phyloP scores from a whole-genome alignment of 2,329 filamentous ascomycete genomes.

The Xylariales sp. region DNA sequence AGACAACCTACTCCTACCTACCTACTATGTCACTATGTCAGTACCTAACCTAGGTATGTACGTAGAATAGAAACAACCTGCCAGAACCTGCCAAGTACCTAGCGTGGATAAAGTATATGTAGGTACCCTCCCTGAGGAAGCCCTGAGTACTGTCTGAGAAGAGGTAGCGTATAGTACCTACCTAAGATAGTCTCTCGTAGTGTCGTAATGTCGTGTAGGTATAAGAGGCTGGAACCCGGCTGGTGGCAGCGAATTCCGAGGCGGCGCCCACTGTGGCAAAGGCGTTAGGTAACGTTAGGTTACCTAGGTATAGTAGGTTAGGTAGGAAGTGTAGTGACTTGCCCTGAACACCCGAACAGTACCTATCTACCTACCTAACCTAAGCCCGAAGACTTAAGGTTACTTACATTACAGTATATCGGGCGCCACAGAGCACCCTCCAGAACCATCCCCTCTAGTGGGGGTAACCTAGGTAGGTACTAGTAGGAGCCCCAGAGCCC shows the following conservation, averaged over 20 bases:
- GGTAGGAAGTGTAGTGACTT: not conserved
- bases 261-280: slow-evolving; percentile 24
- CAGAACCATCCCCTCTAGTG: too few relatives aligned
- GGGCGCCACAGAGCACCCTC: slow-evolving; percentile 19
- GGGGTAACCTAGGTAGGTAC: not conserved
- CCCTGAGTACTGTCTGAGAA: too few relatives aligned
- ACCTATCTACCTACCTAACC: too few relatives aligned
- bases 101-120: too few relatives aligned
- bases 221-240: slow-evolving; percentile 3
- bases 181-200: too few relatives aligned
- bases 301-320: too few relatives aligned
- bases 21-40: not conserved
- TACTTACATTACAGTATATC: slow-evolving; percentile 5
- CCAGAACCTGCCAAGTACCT: too few relatives aligned
- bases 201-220: too few relatives aligned
- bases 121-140: too few relatives aligned
- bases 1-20: slow-evolving; percentile 3
- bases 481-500: not conserved
- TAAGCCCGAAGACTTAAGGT: not conserved
- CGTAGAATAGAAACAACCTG: too few relatives aligned
- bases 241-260: slow-evolving; percentile 15
- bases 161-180: too few relatives aligned
- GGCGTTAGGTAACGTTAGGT: not conserved
- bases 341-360: slow-evolving; percentile 3
- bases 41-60: not conserved